phyloP scores from a whole-genome alignment of 1,139 yeast genomes.

The Meyerozyma carpophila region DNA sequence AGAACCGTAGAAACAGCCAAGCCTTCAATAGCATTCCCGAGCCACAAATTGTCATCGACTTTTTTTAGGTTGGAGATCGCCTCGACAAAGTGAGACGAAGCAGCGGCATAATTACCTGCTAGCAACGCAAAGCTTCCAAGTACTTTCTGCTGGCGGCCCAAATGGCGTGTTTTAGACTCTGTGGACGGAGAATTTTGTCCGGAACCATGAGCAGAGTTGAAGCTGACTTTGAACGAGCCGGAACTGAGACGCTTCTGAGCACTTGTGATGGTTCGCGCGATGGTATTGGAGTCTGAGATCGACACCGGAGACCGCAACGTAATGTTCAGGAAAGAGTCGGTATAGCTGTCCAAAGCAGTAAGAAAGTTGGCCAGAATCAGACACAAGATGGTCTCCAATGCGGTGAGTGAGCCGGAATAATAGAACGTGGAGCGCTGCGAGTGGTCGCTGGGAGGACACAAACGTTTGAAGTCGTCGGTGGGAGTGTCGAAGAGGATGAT shows the following conservation, averaged over 20 bases:
- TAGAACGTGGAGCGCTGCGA: slow-evolving; percentile 20
- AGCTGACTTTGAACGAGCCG: slow-evolving; percentile 34
- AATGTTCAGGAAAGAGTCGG: slow-evolving; percentile 64
- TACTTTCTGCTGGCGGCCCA: slow-evolving; percentile 71
- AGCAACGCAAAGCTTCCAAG: slow-evolving; percentile 71
- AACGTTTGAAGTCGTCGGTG: slow-evolving; percentile 9
- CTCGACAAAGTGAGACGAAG: slow-evolving; percentile 67
- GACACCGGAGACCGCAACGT: slow-evolving; percentile 73
- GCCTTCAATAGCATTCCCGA: slow-evolving; percentile 81
- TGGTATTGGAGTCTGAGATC: slow-evolving; percentile 45
- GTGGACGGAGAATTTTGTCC: slow-evolving; percentile 4
- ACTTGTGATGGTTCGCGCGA: slow-evolving; percentile 48
- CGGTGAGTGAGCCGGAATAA: slow-evolving; percentile 27
- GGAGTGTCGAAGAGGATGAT: slow-evolving; percentile 57
- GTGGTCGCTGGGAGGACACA: slow-evolving; percentile 16
- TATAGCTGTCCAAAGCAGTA: slow-evolving; percentile 58
- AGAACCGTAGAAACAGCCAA: slow-evolving; percentile 62
- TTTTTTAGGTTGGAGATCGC: slow-evolving; percentile 57
- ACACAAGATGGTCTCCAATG: slow-evolving; percentile 67
- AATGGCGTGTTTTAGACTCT: slow-evolving; percentile 28
- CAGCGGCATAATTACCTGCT: slow-evolving; percentile 73
- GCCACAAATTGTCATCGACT: slow-evolving; percentile 78
- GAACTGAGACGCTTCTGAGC: slow-evolving; percentile 41
- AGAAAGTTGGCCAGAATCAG: slow-evolving; percentile 65
- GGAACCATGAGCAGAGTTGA: slow-evolving; percentile 11